Base-by-base conservation (phyloP, 2,329 filamentous ascomycete genomes). In the Aspergillus sp. region DNA sequence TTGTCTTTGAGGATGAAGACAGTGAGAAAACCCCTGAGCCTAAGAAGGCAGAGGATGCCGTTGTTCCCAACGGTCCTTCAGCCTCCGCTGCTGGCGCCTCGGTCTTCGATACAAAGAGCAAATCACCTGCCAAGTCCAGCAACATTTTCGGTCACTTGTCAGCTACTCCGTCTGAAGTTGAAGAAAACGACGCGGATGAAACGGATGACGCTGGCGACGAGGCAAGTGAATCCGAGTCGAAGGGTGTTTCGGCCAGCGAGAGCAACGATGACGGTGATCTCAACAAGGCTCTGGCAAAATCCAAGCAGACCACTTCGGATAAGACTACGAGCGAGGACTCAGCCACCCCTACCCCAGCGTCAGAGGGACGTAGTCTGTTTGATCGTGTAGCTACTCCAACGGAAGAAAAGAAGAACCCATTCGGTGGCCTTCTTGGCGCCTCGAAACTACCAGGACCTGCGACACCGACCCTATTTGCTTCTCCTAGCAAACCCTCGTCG, bases 71-170 rank as follows among this genome's bases (percentile, higher is more conserved):
- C 29, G 42, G 28, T 32, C 33, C 45, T 30, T 39, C 52, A 36
- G 43, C 52, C 7, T 32, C 47, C 30, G 35, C 10, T 9, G 32
- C 41, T 32, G 42, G 50, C 12, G 46, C 50, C 3, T 64, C 64
- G 0, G 53, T 66, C 12, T 61, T 65, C 33, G 57, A 63, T 37
- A 46, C 54, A 7, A 53, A 58, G 12, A 53, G 48, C 26, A 56
- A 54, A 28, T 54, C 63, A 9, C 42, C 60, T 4, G 53, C 52
- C 29, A 56, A 56, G 28, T 53, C 62, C 5, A 58, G 52, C 39
- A 64, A 68, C 40, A 68, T 67, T 26, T 70, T 70, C 33, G 62
- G 64, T 36, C 58, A 66, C 37, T 45, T 69, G 33, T 61, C 63
- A 28, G 58, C 52, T 13, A 61, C 60, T 10, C 56, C 58, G 5